Percentiles rank a stretch among this genome's conserved stretches.
These are phyloP conservation scores for Talaromyces liani DNA, from an alignment of 495 filamentous ascomycete species.

Conservation along the genomic window DNA sequence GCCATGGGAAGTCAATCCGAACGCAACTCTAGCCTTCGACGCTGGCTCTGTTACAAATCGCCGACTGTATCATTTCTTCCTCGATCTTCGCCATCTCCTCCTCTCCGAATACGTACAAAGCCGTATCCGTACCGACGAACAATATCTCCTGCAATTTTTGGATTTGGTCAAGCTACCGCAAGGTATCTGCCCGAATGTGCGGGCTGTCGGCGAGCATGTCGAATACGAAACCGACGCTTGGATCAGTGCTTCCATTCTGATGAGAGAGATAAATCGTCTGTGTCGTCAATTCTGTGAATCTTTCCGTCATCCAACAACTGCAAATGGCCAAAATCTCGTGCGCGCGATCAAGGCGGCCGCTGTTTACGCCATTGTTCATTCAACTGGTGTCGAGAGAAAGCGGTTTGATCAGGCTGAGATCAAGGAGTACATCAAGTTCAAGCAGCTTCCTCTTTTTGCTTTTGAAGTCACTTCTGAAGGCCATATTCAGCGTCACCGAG, in stretches of 20 bases:
- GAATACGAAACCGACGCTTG: slow-evolving; percentile 98
- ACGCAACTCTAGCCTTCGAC: slow-evolving; percentile 84
- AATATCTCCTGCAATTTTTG: slow-evolving; percentile 88
- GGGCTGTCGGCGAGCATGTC: slow-evolving; percentile 89
- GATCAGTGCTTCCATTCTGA: slow-evolving; percentile 93
- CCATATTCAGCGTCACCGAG: slow-evolving; percentile 39
- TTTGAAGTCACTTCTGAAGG: slow-evolving; percentile 52
- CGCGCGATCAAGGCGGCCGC: slow-evolving; percentile 71
- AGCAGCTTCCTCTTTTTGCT: slow-evolving; percentile 65
- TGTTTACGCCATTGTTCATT: slow-evolving; percentile 72
- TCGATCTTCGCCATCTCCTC: slow-evolving; percentile 84
- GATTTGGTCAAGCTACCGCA: slow-evolving; percentile 94
- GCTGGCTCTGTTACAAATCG: slow-evolving; percentile 88
- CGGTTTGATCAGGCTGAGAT: slow-evolving; percentile 85
- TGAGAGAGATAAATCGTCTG: slow-evolving; percentile 86
- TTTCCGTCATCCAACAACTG: slow-evolving; percentile 57
- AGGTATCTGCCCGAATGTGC: slow-evolving; percentile 89
- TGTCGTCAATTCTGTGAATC: slow-evolving; percentile 83
- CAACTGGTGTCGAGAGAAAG: slow-evolving; percentile 78
- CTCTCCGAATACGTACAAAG: slow-evolving; percentile 80
- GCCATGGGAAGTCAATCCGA: slow-evolving; percentile 75
- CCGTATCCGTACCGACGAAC: slow-evolving; percentile 68
- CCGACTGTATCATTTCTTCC: slow-evolving; percentile 94
- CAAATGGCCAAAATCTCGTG: slow-evolving; percentile 54
- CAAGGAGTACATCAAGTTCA: slow-evolving; percentile 75